Conservation (phyloP, 2,329 filamentous ascomycete species). For the Diaporthe nobilis region DNA sequence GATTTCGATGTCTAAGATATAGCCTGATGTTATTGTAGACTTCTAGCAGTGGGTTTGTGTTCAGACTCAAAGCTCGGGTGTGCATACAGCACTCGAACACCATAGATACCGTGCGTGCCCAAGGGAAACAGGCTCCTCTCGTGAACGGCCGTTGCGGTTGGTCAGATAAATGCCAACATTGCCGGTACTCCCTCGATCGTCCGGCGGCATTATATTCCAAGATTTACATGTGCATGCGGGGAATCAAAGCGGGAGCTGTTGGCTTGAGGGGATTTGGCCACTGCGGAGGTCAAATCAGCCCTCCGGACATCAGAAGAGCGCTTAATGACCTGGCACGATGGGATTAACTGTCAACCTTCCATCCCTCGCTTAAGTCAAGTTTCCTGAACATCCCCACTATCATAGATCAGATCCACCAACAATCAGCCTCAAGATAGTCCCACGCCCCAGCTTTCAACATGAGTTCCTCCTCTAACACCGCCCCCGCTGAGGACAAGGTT, state of each 20-base stretch:
- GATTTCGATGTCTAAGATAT: neutral
- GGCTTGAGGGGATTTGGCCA: conserved; percentile 12
- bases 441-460: conserved; percentile 32
- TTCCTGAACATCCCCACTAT: neutral
- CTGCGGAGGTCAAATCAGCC: conserved; percentile 20
- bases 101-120: too few relatives aligned
- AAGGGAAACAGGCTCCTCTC: too few relatives aligned
- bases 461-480: conserved; percentile 38
- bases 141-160: neutral
- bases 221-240: conserved; percentile 11
- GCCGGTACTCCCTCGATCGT: neutral
- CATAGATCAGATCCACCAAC: neutral
- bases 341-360: neutral
- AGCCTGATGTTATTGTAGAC: too few relatives aligned
- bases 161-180: neutral
- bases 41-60: neutral
- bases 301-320: neutral
- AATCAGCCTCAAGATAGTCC: neutral
- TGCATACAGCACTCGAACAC: neutral
- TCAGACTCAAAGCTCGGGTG: neutral
- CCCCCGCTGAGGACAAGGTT: conserved; percentile 45
- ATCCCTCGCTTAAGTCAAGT: neutral
- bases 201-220: conserved; percentile 24
- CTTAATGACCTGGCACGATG: neutral
- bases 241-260: neutral